A percentile compares a stretch with the other conserved stretches of the same genome.
Evolutionary conservation across 768 basidiomycete genomes (phyloP).

Genomic region (Phylloporus sp.): DNA sequence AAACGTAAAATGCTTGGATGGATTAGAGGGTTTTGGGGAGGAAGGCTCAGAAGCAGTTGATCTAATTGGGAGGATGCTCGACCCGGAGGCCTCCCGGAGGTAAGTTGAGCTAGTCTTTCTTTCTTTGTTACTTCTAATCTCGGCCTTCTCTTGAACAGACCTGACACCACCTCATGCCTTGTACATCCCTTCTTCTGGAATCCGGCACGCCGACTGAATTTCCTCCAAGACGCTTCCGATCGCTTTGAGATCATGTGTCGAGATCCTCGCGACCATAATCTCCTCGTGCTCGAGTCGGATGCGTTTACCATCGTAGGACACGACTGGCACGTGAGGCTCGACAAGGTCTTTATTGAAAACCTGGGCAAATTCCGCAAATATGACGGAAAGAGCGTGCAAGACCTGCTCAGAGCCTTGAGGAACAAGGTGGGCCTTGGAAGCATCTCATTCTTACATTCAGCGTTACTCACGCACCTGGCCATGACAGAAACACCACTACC

Average conservation of each 20-base stretch:
- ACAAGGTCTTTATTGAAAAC: constrained; percentile 89
- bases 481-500: constrained; percentile 90
- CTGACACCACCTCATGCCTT: constrained; percentile 82
- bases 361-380: constrained; percentile 98
- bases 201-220: constrained; percentile 73
- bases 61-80: constrained; percentile 75
- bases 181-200: constrained; percentile 98
- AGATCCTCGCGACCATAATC: constrained; percentile 75
- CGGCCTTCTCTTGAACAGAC: constrained; percentile 41
- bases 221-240: constrained; percentile 97
- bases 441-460: neutral
- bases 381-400: constrained; percentile 85
- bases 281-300: constrained; percentile 69
- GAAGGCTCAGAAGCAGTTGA: constrained; percentile 89
- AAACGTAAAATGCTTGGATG: constrained; percentile 63
- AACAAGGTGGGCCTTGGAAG: constrained; percentile 69
- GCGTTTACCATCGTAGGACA: constrained; percentile 72
- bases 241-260: constrained; percentile 97
- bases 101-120: constrained; percentile 33
- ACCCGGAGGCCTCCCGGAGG: constrained; percentile 71
- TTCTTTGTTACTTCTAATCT: constrained; percentile 3
- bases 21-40: constrained; percentile 79
- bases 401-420: constrained; percentile 84
- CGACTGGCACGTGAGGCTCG: constrained; percentile 86
- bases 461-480: constrained; percentile 10